Evolutionary conservation across 2,329 filamentous ascomycete genomes (phyloP).

Genomic region (Conoideocrella luteorostrata): DNA sequence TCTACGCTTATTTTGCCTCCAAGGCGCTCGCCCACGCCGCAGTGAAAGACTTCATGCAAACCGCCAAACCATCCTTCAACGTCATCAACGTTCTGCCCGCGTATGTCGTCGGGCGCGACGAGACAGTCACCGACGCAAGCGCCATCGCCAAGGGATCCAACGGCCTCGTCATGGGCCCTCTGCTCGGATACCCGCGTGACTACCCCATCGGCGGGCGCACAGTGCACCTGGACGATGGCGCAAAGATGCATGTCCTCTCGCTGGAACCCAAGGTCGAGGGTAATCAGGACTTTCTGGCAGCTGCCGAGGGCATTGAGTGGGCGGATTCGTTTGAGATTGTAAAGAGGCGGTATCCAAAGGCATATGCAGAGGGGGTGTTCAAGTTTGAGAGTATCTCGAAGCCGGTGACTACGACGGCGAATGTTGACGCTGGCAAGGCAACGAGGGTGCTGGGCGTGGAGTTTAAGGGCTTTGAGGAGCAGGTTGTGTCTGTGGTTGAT

Average conservation of each 20-base stretch:
- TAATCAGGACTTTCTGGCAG: slow-evolving; percentile 17
- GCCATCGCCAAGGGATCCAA: slow-evolving; percentile 27
- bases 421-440: slow-evolving; percentile 13
- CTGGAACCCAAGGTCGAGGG: slow-evolving; percentile 24
- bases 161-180: slow-evolving; percentile 24
- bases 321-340: slow-evolving; percentile 32
- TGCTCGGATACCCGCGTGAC: slow-evolving; percentile 23
- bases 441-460: slow-evolving; percentile 20
- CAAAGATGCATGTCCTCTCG: slow-evolving; percentile 29
- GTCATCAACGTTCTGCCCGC: slow-evolving; percentile 29
- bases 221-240: slow-evolving; percentile 33
- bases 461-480: slow-evolving; percentile 20
- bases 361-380: slow-evolving; percentile 13
- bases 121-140: slow-evolving; percentile 19
- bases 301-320: slow-evolving; percentile 25
- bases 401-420: slow-evolving; percentile 3
- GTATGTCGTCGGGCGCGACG: slow-evolving; percentile 30
- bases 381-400: slow-evolving; percentile 7
- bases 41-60: slow-evolving; percentile 25
- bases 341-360: slow-evolving; percentile 17
- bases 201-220: slow-evolving; percentile 20
- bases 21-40: slow-evolving; percentile 27
- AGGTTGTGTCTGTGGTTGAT: slow-evolving; percentile 19
- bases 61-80: slow-evolving; percentile 27
- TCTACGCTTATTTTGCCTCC: slow-evolving; percentile 29